These are phyloP conservation scores for Rhizopogon vesiculosus DNA, from an alignment of 768 basidiomycete genomes.

Conservation along the genomic window DNA sequence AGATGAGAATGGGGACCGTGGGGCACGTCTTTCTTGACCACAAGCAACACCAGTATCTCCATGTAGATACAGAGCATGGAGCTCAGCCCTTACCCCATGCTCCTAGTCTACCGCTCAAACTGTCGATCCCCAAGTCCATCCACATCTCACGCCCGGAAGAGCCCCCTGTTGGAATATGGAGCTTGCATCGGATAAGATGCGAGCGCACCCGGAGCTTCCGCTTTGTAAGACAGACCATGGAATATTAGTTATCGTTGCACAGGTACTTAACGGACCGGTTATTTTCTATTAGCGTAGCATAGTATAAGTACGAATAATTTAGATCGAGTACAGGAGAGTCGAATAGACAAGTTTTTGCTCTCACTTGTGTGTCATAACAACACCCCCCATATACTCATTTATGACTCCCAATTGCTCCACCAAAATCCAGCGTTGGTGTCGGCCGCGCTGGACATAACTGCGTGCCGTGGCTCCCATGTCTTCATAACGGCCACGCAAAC, in stretches of 20 bases:
- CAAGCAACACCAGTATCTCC: background rate
- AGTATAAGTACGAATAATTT: too few species aligned
- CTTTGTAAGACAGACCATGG: too few species aligned
- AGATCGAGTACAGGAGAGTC: too few species aligned
- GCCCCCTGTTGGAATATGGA: too few species aligned
- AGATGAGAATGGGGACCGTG: slow-evolving; percentile 15
- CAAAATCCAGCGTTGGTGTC: background rate
- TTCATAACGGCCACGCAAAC: slow-evolving; percentile 2
- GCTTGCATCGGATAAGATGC: too few species aligned
- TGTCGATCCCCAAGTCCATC: background rate
- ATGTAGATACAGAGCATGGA: background rate
- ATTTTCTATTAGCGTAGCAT: too few species aligned
- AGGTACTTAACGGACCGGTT: too few species aligned
- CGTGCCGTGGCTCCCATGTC: background rate
- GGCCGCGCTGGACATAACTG: slow-evolving; percentile 19
- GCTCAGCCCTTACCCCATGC: background rate
- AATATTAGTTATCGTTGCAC: too few species aligned
- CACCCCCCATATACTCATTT: slow-evolving; percentile 34
- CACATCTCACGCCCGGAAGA: slow-evolving; percentile 3
- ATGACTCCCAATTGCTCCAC: slow-evolving; percentile 54
- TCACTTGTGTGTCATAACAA: too few species aligned
- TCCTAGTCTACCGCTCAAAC: background rate
- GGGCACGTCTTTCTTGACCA: background rate
- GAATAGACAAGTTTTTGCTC: too few species aligned
- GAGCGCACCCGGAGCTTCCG: too few species aligned